These are phyloP conservation scores for Ganoderma lucidum DNA, from an alignment of 1,284 basidiomycete genomes.

Conservation along the genomic window DNA sequence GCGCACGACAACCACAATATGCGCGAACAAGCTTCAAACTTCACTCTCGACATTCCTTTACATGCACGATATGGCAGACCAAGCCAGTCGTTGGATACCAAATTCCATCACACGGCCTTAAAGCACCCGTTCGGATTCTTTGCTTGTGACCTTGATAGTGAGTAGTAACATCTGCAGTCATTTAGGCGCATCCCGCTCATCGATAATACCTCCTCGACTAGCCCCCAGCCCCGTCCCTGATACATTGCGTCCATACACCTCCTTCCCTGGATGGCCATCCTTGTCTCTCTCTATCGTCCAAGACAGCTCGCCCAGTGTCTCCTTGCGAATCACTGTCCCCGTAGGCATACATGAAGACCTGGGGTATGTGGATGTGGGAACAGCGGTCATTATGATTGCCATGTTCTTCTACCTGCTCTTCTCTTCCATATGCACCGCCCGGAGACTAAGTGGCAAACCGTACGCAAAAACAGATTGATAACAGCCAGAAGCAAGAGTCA, in stretches of 20 bases:
- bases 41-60: slow-evolving; percentile 54
- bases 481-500: slow-evolving; percentile 35
- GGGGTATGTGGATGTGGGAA: slow-evolving; percentile 50
- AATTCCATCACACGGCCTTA: slow-evolving; percentile 40
- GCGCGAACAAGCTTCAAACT: slow-evolving; percentile 9
- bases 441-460: slow-evolving; percentile 28
- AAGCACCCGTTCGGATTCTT: slow-evolving; percentile 51
- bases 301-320: slow-evolving; percentile 7
- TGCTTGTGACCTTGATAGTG: slow-evolving; percentile 41
- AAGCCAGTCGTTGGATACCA: slow-evolving; percentile 12
- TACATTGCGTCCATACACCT: slow-evolving; percentile 32
- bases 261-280: slow-evolving; percentile 26
- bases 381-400: slow-evolving; percentile 47
- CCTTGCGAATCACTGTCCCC: slow-evolving; percentile 42
- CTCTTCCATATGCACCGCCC: slow-evolving; percentile 35
- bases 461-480: slow-evolving; percentile 35
- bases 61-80: slow-evolving; percentile 58
- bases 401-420: slow-evolving; percentile 48
- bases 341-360: slow-evolving; percentile 49
- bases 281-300: slow-evolving; percentile 19
- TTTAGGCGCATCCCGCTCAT: background rate
- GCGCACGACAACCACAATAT: slow-evolving; percentile 28
- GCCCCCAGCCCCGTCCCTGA: slow-evolving; percentile 12
- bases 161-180: background rate
- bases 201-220: background rate